These are phyloP conservation scores for Xylaria bambusicola DNA, from an alignment of 495 filamentous ascomycete genomes.

Conservation along the genomic window DNA sequence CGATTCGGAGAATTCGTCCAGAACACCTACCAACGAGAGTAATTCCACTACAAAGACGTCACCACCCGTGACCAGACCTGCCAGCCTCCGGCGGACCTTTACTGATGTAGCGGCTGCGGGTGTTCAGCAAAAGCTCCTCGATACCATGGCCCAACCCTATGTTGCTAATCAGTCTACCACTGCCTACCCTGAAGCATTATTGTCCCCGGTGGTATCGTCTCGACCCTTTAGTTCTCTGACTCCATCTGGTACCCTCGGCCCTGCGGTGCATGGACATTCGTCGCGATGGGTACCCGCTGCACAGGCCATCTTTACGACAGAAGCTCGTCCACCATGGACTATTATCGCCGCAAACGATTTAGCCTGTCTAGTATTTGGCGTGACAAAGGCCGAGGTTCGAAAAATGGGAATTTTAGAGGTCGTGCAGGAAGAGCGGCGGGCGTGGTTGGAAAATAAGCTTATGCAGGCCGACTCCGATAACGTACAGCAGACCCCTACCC, in stretches of 20 bases:
- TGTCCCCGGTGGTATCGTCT: constrained; percentile 44
- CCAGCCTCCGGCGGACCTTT: constrained; percentile 81
- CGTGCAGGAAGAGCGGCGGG: constrained; percentile 79
- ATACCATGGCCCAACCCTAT: constrained; percentile 85
- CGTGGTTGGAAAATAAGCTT: constrained; percentile 89
- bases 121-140: constrained; percentile 82
- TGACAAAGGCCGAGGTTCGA: constrained; percentile 88
- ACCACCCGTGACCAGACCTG: constrained; percentile 59
- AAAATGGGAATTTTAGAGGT: constrained; percentile 96
- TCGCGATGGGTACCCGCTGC: constrained; percentile 88
- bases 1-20: constrained; percentile 56
- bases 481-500: constrained; percentile 46
- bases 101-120: constrained; percentile 75
- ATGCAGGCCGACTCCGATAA: constrained; percentile 52
- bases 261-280: constrained; percentile 74
- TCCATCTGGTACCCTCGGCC: constrained; percentile 35
- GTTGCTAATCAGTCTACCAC: constrained; percentile 51
- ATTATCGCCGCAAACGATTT: constrained; percentile 97
- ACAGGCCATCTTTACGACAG: constrained; percentile 95
- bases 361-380: constrained; percentile 92
- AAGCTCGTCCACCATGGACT: constrained; percentile 85
- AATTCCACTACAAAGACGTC: constrained; percentile 54
- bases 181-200: constrained; percentile 43
- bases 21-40: constrained; percentile 58
- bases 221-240: constrained; percentile 38